Percentiles rank a stretch among this genome's conserved stretches.
Conservation (phyloP, 2,329 filamentous ascomycete genomes). For the Phaeosphaeriaceae sp. region DNA sequence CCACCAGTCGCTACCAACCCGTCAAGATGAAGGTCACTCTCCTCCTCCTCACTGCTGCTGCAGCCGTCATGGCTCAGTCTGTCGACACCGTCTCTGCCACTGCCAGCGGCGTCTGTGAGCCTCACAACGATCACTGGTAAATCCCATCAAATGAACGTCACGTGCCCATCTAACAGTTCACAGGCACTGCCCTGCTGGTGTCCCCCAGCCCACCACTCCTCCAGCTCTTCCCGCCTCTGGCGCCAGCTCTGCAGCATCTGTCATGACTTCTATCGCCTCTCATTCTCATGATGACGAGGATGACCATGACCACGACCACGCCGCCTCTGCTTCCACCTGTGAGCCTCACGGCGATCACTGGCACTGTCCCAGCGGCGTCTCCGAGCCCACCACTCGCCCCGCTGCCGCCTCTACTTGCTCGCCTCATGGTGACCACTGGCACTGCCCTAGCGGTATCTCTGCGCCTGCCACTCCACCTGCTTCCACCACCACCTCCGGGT, state of each 20-base stretch:
- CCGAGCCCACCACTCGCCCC: constrained; percentile 29
- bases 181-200: constrained; percentile 27
- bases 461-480: constrained; percentile 29
- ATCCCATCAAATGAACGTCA: background rate
- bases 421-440: constrained; percentile 37
- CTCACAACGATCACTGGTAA: constrained; percentile 36
- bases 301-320: constrained; percentile 29
- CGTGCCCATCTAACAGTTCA: constrained; percentile 1
- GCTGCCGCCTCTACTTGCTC: constrained; percentile 35
- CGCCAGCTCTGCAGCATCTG: constrained; percentile 3
- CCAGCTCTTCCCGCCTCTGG: constrained; percentile 10
- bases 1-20: constrained; percentile 4
- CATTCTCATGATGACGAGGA: constrained; percentile 23
- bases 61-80: constrained; percentile 23
- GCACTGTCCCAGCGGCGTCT: constrained; percentile 35
- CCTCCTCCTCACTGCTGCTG: constrained; percentile 19
- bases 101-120: constrained; percentile 26
- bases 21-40: constrained; percentile 29
- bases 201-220: constrained; percentile 23
- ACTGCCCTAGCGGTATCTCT: constrained; percentile 35
- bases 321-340: constrained; percentile 35
- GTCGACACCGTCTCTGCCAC: constrained; percentile 22
- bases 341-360: constrained; percentile 38
- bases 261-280: constrained; percentile 14
- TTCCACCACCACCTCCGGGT: constrained; percentile 8